Conservation (phyloP, 306 rosid genomes). For the Quercus gilva region DNA sequence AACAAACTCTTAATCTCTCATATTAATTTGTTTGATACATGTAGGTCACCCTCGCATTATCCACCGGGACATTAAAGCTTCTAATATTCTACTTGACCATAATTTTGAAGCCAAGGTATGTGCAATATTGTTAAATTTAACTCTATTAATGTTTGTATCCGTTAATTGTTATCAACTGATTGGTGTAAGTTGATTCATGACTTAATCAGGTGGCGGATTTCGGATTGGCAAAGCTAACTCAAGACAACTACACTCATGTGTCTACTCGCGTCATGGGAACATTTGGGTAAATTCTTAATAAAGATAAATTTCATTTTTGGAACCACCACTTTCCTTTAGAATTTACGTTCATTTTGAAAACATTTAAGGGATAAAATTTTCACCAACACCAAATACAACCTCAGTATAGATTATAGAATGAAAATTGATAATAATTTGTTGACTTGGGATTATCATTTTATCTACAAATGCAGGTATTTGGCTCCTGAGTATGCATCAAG, state of each 20-base stretch:
- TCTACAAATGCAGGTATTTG: conserved; percentile 50
- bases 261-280: conserved; percentile 97
- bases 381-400: neutral
- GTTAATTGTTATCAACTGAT: neutral
- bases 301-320: neutral
- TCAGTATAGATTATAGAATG: neutral
- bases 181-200: neutral
- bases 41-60: conserved; percentile 93
- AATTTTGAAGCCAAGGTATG: conserved; percentile 82
- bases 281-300: conserved; percentile 50
- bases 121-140: neutral
- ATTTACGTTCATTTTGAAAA: neutral
- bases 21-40: neutral
- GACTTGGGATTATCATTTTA: neutral
- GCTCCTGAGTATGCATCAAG: conserved; percentile 97
- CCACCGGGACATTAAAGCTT: conserved; percentile 82
- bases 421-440: too few relatives aligned
- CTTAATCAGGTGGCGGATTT: conserved; percentile 78
- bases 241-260: conserved; percentile 67
- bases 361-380: neutral
- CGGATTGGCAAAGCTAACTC: conserved; percentile 82
- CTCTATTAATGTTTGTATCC: neutral
- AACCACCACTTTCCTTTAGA: neutral
- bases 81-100: conserved; percentile 75
- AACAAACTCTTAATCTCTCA: too few relatives aligned